Percentiles rank a stretch among this genome's conserved stretches.
phyloP scores from a whole-genome alignment of 1,139 yeast genomes.

The Pichia sp. region DNA sequence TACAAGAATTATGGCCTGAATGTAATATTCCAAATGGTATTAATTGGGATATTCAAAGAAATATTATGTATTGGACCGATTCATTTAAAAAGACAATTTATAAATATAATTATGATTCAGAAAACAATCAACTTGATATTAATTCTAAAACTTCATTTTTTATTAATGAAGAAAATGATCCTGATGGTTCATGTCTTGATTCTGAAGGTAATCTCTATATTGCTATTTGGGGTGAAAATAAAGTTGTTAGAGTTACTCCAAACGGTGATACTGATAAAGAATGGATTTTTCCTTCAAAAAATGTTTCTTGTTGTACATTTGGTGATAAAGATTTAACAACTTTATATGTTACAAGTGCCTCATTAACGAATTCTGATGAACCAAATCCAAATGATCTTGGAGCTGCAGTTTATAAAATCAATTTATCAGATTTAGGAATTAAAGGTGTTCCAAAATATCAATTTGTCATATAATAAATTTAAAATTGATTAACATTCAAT shows the following conservation, averaged over 20 bases:
- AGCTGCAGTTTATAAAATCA: constrained; percentile 41
- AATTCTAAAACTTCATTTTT: constrained; percentile 36
- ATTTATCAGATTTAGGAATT: constrained; percentile 25
- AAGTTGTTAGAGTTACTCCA: constrained; percentile 48
- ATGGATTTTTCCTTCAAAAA: constrained; percentile 53
- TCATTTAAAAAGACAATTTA: constrained; percentile 55
- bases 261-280: constrained; percentile 48
- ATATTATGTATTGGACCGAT: constrained; percentile 63
- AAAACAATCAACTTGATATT: constrained; percentile 32
- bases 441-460: constrained; percentile 32
- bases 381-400: constrained; percentile 50
- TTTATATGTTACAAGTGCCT: constrained; percentile 65
- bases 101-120: constrained; percentile 52
- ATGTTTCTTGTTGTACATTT: constrained; percentile 64
- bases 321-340: constrained; percentile 60
- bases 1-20: constrained; percentile 31
- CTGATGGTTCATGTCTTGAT: constrained; percentile 76
- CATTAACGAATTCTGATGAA: constrained; percentile 31
- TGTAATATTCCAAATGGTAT: constrained; percentile 70
- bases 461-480: constrained; percentile 13
- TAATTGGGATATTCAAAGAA: constrained; percentile 50
- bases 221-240: constrained; percentile 59
- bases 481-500: too few relatives aligned
- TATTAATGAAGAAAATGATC: constrained; percentile 38
- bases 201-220: constrained; percentile 57